phyloP scores from a whole-genome alignment of 2,329 filamentous ascomycete genomes.

The Diaporthe nobilis region DNA sequence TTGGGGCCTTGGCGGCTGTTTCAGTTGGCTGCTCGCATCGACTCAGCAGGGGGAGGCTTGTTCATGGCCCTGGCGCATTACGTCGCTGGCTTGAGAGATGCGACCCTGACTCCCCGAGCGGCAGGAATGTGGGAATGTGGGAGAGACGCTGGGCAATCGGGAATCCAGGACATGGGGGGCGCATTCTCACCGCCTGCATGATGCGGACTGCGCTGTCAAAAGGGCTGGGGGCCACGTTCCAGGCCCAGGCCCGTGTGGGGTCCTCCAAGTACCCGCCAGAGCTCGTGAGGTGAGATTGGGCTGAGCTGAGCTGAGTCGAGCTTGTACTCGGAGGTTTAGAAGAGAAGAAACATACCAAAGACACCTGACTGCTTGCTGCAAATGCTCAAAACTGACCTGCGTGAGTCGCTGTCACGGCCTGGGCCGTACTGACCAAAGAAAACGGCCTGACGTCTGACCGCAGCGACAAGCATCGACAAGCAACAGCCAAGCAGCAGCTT shows the following conservation, averaged over 20 bases:
- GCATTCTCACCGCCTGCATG: constrained; percentile 18
- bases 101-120: constrained; percentile 6
- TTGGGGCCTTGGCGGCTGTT: constrained; percentile 41
- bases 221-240: constrained; percentile 7
- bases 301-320: constrained; percentile 4
- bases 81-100: constrained; percentile 26
- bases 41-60: constrained; percentile 30
- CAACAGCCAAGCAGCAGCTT: constrained; percentile 16
- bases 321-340: neutral
- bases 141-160: neutral
- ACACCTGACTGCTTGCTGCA: neutral
- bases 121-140: neutral
- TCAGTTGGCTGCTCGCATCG: constrained; percentile 40
- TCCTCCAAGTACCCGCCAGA: neutral
- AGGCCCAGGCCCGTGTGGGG: constrained; percentile 21
- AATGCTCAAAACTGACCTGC: neutral
- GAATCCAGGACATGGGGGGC: neutral
- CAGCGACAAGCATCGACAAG: constrained; percentile 17
- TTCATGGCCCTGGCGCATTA: constrained; percentile 18
- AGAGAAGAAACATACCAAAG: neutral
- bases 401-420: neutral
- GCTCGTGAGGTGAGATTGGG: constrained; percentile 5
- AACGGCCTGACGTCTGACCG: constrained; percentile 5
- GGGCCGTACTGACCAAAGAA: neutral
- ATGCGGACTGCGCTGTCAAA: constrained; percentile 28